phyloP scores from a whole-genome alignment of 2,329 filamentous ascomycete species.

The Xylariaceae sp. region DNA sequence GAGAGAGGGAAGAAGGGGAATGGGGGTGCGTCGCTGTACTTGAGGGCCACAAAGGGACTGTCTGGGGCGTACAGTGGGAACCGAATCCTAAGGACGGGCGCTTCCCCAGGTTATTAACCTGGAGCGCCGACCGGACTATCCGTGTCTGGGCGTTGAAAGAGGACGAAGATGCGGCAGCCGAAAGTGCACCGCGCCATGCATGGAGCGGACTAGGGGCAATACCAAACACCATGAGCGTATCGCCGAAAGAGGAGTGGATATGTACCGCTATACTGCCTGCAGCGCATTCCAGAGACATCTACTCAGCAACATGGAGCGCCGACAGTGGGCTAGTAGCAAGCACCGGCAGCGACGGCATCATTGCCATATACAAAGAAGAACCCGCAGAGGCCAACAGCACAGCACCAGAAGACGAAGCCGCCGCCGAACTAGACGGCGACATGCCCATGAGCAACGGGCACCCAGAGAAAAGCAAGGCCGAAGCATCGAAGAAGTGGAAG shows the following conservation, averaged over 20 bases:
- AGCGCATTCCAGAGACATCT: constrained; percentile 75
- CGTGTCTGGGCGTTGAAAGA: constrained; percentile 71
- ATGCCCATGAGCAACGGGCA: constrained; percentile 28
- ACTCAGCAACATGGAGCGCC: constrained; percentile 79
- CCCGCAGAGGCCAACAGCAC: constrained; percentile 3
- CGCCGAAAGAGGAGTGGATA: constrained; percentile 76
- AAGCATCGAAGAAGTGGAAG: constrained; percentile 58
- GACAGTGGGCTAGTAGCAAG: constrained; percentile 76
- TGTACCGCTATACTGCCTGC: constrained; percentile 72
- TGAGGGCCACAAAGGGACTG: constrained; percentile 76
- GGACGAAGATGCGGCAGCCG: constrained; percentile 47
- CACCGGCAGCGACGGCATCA: constrained; percentile 77
- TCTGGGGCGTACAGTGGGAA: constrained; percentile 83
- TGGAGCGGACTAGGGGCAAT: constrained; percentile 54
- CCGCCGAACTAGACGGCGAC: constrained; percentile 33
- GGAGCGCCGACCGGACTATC: constrained; percentile 76
- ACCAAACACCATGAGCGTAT: constrained; percentile 84
- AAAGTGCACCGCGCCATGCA: constrained; percentile 34
- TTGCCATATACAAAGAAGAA: constrained; percentile 72
- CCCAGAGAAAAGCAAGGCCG: constrained; percentile 21
- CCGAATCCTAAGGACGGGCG: constrained; percentile 37
- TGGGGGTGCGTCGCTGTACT: constrained; percentile 87
- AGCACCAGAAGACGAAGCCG: constrained; percentile 13
- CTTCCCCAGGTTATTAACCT: constrained; percentile 68
- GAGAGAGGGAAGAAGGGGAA: constrained; percentile 81